Evolutionary conservation across 1,139 yeast species (phyloP), one percentile per base, ranked within the genome.

Genomic region (Suhomyces maxii): DNA sequence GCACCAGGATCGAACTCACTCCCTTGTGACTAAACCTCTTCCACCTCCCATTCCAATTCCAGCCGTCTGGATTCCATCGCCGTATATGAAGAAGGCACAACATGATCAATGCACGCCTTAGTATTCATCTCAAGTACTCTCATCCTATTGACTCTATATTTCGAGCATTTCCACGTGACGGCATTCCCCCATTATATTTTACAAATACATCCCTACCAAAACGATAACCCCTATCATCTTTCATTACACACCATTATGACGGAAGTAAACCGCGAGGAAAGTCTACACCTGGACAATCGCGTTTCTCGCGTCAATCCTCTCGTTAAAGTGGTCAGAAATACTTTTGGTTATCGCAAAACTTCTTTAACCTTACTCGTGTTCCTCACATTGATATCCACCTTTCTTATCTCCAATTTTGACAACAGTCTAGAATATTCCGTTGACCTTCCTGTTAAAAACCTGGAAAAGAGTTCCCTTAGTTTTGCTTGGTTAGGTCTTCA

Each of bases 401-500:
- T 68, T 2, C 39, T 68, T 8, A 37, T 71, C 4, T 61, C 73
- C 2, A 46, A 37, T 23, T 50, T 59, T 39, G 78, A 73, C 52
- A 71, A 73, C 43, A 62, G 64, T 39, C 63, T 71, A 45, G 69
- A 67, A n/a, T 62, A 47, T 44, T 63, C 82, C 2, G 64, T 80
- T 23, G 42, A 54, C 1, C 60, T 78, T 10, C 86, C 86, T 3
- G 42, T 56, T 0, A 6, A 8, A 11, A n/a, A 9, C 9, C 12
- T 12, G 14, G 45, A 43, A 32, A 39, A 43, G 36, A 51, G 54
- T 12, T 58, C 67, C 6, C 63, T 65, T 39, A 83, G 79, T 40
- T 38, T 53, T 11, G 55, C 76, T 8, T 89, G 96, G 96, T 53
- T 65, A 6, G 87, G 84, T 55, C 73, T 89, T 45, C 95, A 88